phyloP scores from a whole-genome alignment of 208 protist genomes.

The Leishmania tarentolae region DNA sequence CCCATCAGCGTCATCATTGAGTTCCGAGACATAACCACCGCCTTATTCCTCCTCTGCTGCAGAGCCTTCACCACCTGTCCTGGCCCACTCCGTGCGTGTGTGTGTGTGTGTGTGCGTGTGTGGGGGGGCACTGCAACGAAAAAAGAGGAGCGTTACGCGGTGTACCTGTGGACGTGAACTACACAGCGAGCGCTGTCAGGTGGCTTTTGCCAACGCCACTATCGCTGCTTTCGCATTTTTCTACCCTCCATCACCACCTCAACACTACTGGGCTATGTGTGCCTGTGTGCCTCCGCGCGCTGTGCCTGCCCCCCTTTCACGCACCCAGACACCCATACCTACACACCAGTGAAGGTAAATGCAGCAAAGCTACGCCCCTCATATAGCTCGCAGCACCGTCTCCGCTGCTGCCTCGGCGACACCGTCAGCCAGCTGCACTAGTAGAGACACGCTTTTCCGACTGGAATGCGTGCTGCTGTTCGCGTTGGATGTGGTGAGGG shows the following conservation, averaged over 20 bases:
- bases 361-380: background rate
- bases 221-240: background rate
- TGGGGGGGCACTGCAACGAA: too few species aligned
- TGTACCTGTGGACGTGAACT: too few species aligned
- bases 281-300: background rate
- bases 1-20: too few species aligned
- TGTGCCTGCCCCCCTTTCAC: background rate
- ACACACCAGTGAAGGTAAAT: background rate
- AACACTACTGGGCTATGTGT: background rate
- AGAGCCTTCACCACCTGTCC: too few species aligned
- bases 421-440: background rate
- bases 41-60: too few species aligned
- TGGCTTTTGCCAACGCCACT: background rate
- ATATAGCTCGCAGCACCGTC: background rate
- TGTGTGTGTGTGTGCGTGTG: too few species aligned
- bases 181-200: background rate
- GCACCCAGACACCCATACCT: background rate
- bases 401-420: background rate
- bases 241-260: background rate
- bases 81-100: too few species aligned
- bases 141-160: too few species aligned
- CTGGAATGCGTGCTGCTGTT: slow-evolving; percentile 79
- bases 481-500: slow-evolving; percentile 80
- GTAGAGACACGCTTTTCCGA: slow-evolving; percentile 26
- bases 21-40: too few species aligned